Evolutionary conservation across 2,329 filamentous ascomycete species (phyloP).

Genomic region (Lecanosticta acicola): DNA sequence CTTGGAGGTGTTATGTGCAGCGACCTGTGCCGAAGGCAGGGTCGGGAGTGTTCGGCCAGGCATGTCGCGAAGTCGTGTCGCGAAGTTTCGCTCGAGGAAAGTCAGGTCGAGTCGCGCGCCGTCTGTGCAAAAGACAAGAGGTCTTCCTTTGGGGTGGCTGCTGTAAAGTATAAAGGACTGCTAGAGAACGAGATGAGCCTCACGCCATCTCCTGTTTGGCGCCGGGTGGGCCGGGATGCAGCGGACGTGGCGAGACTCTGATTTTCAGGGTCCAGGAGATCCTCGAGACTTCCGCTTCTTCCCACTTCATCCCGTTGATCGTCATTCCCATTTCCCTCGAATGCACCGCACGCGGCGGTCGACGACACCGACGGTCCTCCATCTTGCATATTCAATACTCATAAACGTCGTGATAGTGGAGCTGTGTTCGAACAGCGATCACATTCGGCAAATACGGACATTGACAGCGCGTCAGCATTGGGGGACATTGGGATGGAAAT

Average conservation of each 20-base stretch:
- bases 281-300: not conserved
- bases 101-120: not conserved
- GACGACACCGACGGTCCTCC: too few species aligned
- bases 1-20: slow-evolving; percentile 68
- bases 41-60: slow-evolving; percentile 76
- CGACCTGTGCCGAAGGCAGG: slow-evolving; percentile 73
- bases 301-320: not conserved
- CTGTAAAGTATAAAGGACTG: too few species aligned
- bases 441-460: too few species aligned
- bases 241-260: not conserved
- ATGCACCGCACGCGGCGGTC: too few species aligned
- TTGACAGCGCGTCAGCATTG: too few species aligned
- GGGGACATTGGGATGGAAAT: too few species aligned
- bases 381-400: too few species aligned
- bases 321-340: too few species aligned
- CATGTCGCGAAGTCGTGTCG: slow-evolving; percentile 47
- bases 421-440: too few species aligned
- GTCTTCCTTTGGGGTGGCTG: too few species aligned
- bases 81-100: not conserved
- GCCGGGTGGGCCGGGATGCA: not conserved
- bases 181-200: not conserved
- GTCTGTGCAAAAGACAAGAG: not conserved
- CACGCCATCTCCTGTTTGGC: not conserved
- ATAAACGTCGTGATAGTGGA: too few species aligned
- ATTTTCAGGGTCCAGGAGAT: not conserved